Conservation (phyloP, 2,329 filamentous ascomycete genomes). For the Sporothrix dimorphospora region DNA sequence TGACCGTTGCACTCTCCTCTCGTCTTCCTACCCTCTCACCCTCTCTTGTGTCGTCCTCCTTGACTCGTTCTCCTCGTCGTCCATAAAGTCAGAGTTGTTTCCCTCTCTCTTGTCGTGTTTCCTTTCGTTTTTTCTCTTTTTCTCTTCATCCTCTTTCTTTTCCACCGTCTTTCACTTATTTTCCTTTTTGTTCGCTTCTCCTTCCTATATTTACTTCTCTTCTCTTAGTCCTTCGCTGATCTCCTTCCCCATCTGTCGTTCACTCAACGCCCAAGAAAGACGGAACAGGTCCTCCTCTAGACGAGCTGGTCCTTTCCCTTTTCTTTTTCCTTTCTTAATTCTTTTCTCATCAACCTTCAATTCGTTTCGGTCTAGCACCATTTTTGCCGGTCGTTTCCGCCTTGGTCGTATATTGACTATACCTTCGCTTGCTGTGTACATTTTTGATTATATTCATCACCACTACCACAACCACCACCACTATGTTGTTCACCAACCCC, state of each 20-base stretch:
- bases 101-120: constrained; percentile 9
- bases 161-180: not conserved
- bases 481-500: constrained; percentile 23
- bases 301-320: not conserved
- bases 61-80: not conserved
- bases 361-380: not conserved
- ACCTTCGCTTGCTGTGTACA: not conserved
- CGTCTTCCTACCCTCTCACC: not conserved
- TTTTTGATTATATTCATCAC: not conserved
- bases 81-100: constrained; percentile 21
- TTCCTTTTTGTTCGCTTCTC: not conserved
- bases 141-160: constrained; percentile 6
- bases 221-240: constrained; percentile 7
- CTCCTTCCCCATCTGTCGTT: not conserved
- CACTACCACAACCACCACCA: not conserved
- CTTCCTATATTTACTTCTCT: constrained; percentile 6
- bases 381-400: constrained; percentile 15
- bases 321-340: not conserved
- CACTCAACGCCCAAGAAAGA: not conserved
- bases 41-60: not conserved
- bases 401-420: not conserved
- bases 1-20: not conserved
- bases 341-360: not conserved
- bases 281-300: constrained; percentile 8
- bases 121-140: not conserved